Base-by-base conservation (phyloP, 495 filamentous ascomycete species). In the Articulospora tetracladia region DNA sequence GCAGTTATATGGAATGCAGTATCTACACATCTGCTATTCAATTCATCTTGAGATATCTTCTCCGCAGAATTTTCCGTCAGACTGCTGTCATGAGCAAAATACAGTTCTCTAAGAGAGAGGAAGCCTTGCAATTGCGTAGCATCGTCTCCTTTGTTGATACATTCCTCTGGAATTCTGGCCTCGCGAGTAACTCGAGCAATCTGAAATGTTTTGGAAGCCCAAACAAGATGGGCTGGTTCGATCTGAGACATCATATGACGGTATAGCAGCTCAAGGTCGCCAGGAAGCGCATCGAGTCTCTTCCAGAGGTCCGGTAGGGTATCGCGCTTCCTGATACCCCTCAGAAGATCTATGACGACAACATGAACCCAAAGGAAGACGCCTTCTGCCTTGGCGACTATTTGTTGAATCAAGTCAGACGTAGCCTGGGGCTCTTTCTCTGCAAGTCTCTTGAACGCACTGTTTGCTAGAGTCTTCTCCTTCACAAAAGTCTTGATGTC, bases 401-500 rank as follows among this genome's bases (percentile, higher is more conserved):
- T 51, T 23, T 59, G 39, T 20, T 54, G n/a, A 1, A 51, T 36
- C 25, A 59, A 48, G 23, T 36, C 15, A 25, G 27, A 11, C 4
- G 59, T 49, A 3, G 41, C 22, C 13, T 55, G 10, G n/a, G 59
- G 44, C 15, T 61, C 59, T 3, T 41, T 20, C 3, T 15, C 41
- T 0, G 49, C 53, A 11, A 60, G 52, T 39, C 27, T 25, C 8
- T 63, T 17, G 19, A 55, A 39, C 8, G 25, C 24, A 1, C 8
- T 49, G n/a, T 47, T 53, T 10, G 19, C 27, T 7, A 57, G 25
- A 11, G 75, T 23, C 25, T 41, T 50, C 19, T 52, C 53, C 12
- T 4, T 27, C 17, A 65, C 59, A 32, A 67, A 67, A 8, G 24
- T 44, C 19, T 58, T 19, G 47, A 70, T 67, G 39, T 69, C 66